Conservation (phyloP, 176 grass and related monocot genomes). For the Triticum urartu region DNA sequence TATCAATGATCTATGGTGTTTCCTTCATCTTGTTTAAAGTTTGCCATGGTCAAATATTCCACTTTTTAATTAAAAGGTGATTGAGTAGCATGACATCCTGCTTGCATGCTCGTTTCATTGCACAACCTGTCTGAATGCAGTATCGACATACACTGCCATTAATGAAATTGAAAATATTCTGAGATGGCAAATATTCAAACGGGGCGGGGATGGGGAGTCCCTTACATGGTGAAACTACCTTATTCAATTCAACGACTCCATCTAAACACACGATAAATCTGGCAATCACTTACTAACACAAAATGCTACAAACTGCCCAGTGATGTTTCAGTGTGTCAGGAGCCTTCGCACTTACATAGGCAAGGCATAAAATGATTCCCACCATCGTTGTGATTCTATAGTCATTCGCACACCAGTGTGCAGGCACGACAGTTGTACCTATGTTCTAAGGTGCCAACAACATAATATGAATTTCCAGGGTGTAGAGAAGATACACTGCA, state of each 20-base stretch:
- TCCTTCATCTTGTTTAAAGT: not conserved
- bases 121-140: not conserved
- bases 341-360: not conserved
- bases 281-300: not conserved
- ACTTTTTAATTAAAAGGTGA: conserved; percentile 12
- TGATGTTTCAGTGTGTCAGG: not conserved
- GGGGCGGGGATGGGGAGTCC: not conserved
- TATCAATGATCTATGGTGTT: conserved; percentile 1
- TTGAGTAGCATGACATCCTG: not conserved
- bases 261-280: not conserved
- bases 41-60: not conserved
- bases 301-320: not conserved
- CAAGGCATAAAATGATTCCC: not conserved
- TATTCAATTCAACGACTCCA: not conserved
- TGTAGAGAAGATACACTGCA: not conserved
- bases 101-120: not conserved
- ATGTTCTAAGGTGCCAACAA: conserved; percentile 4
- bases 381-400: not conserved
- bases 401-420: not conserved
- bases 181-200: not conserved
- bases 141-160: not conserved
- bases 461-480: not conserved
- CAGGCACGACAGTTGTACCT: not conserved
- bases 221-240: not conserved
- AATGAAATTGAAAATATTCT: not conserved